A percentile compares a stretch with the other conserved stretches of the same genome.
phyloP scores from a whole-genome alignment of 192 early-diverging fungal species.

The Gonapodya prolifera region DNA sequence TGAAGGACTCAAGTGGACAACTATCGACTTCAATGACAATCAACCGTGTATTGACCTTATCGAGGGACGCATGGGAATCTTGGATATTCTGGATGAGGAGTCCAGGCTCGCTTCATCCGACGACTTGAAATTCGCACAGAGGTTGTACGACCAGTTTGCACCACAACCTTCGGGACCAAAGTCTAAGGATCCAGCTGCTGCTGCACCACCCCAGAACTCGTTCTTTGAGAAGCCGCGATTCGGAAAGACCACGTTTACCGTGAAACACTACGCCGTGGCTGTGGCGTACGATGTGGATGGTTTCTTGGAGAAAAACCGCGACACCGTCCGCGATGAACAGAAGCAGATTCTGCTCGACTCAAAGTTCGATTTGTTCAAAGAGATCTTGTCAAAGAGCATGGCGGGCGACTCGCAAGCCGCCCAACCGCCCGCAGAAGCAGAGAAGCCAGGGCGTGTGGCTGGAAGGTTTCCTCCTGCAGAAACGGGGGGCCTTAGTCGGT shows the following conservation, averaged over 20 bases:
- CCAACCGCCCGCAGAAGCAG: not conserved
- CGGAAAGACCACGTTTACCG: conserved; percentile 68
- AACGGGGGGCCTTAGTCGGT: not conserved
- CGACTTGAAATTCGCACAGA: conserved; percentile 74
- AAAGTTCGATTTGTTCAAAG: conserved; percentile 67
- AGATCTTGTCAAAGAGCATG: conserved; percentile 46
- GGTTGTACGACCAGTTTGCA: conserved; percentile 76
- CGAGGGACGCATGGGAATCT: conserved; percentile 86
- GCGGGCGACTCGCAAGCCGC: not conserved
- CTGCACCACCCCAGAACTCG: not conserved
- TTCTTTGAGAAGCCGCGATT: conserved; percentile 6
- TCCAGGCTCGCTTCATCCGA: conserved; percentile 72
- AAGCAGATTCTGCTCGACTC: conserved; percentile 63
- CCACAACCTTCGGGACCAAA: not conserved
- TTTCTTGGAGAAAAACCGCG: conserved; percentile 97
- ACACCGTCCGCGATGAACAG: conserved; percentile 90
- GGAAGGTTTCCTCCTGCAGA: not conserved
- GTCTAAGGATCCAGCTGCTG: not conserved
- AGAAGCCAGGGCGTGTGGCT: not conserved
- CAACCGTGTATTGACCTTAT: conserved; percentile 98
- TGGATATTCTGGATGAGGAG: conserved; percentile 94
- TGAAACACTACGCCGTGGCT: conserved; percentile 90
- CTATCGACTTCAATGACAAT: conserved; percentile 98
- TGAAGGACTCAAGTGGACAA: conserved; percentile 95
- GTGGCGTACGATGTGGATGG: conserved; percentile 89